phyloP scores from a whole-genome alignment of 768 basidiomycete genomes.

The Rhodotorula kratochvilovae region DNA sequence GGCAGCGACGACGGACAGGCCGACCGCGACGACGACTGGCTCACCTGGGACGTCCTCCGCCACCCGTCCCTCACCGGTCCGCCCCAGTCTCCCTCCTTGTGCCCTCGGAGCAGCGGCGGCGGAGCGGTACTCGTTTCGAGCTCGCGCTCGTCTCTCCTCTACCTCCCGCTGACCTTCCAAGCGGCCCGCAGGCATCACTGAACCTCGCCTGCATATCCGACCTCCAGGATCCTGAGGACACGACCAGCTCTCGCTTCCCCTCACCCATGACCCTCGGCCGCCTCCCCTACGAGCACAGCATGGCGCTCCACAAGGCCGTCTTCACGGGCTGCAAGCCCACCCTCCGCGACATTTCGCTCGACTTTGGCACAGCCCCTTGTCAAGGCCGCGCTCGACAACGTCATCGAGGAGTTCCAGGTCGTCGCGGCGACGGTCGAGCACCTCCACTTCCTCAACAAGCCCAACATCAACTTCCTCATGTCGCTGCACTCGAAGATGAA shows the following conservation, averaged over 20 bases:
- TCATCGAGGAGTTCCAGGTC: slow-evolving; percentile 29
- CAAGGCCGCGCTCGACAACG: slow-evolving; percentile 21
- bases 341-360: slow-evolving; percentile 23
- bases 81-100: not conserved
- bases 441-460: slow-evolving; percentile 32
- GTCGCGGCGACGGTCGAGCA: slow-evolving; percentile 25
- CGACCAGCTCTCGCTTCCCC: slow-evolving; percentile 12
- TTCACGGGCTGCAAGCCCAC: slow-evolving; percentile 23
- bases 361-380: not conserved
- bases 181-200: slow-evolving; percentile 29
- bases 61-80: slow-evolving; percentile 20
- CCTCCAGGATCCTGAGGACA: slow-evolving; percentile 20
- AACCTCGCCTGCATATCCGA: slow-evolving; percentile 22
- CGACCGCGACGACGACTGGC: slow-evolving; percentile 32
- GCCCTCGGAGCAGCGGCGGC: no score
- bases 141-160: no score
- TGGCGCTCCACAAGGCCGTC: slow-evolving; percentile 19
- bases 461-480: slow-evolving; percentile 34
- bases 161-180: no score
- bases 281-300: slow-evolving; percentile 14
- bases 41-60: slow-evolving; percentile 27
- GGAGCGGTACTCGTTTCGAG: no score
- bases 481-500: slow-evolving; percentile 33
- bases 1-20: slow-evolving; percentile 18
- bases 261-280: slow-evolving; percentile 20